Evolutionary conservation across 305 asterid genomes (phyloP).

Genomic region (Fraxinus greggii): DNA sequence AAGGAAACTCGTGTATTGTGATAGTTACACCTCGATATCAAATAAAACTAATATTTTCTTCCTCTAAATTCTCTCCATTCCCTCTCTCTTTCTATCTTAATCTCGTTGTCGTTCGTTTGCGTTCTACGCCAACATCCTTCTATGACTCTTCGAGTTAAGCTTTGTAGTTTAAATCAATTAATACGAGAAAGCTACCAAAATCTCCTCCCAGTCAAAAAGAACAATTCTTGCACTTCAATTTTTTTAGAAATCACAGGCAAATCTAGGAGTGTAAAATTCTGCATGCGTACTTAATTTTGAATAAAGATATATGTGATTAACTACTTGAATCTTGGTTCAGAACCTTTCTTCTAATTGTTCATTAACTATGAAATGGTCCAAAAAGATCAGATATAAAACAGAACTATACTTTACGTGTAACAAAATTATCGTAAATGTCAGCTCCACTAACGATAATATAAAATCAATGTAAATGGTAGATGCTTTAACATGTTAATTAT

Average conservation of each 20-base stretch:
- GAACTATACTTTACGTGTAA: neutral
- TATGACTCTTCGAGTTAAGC: conserved; percentile 24
- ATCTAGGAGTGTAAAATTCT: neutral
- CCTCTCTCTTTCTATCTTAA: neutral
- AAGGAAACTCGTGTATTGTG: neutral
- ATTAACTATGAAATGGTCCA: too few species aligned
- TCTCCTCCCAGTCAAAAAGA: neutral
- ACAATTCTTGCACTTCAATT: neutral
- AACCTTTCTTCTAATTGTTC: neutral
- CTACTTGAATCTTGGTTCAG: neutral
- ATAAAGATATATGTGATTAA: too few species aligned
- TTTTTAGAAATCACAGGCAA: neutral
- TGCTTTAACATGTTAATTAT: neutral
- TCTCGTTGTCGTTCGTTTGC: neutral
- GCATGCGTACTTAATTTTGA: too few species aligned
- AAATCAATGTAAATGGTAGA: neutral
- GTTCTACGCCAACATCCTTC: neutral
- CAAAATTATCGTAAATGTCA: neutral
- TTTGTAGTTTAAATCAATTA: neutral
- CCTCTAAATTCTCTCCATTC: neutral
- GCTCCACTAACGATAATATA: neutral
- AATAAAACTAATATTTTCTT: neutral
- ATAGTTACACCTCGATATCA: neutral
- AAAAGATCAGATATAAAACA: too few species aligned
- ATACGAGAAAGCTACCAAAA: neutral